Conservation (phyloP, 306 rosid genomes). For the Acacia acuminata region DNA sequence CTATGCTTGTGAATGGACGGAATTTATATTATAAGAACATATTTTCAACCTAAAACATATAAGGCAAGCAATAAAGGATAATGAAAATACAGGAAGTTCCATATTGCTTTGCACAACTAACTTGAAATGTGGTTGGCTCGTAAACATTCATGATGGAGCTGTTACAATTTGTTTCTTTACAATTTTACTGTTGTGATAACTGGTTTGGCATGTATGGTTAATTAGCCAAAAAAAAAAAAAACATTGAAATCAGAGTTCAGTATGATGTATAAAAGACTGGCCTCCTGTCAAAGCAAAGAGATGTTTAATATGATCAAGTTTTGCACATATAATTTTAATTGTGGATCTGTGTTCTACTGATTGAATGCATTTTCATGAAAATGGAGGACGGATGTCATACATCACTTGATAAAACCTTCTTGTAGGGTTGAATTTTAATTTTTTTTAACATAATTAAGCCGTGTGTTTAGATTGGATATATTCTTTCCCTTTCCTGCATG, state of each 20-base stretch:
- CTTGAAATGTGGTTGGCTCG: background rate
- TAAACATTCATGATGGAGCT: background rate
- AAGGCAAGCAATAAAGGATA: background rate
- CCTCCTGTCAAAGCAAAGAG: background rate
- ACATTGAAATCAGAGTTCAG: background rate
- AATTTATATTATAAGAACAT: background rate
- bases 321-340: background rate
- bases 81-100: background rate
- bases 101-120: background rate
- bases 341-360: background rate
- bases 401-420: background rate
- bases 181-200: background rate
- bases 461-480: background rate
- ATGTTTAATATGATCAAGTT: constrained; percentile 3
- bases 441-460: background rate
- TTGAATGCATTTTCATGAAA: background rate
- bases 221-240: background rate
- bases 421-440: background rate
- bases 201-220: constrained; percentile 6
- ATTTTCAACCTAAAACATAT: background rate
- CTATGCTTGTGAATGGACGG: background rate
- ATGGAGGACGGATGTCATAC: background rate
- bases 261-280: constrained; percentile 1
- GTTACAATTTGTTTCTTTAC: background rate
- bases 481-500: background rate